Evolutionary conservation across 2,329 filamentous ascomycete genomes (phyloP).

Genomic region (Fonsecaea erecta): DNA sequence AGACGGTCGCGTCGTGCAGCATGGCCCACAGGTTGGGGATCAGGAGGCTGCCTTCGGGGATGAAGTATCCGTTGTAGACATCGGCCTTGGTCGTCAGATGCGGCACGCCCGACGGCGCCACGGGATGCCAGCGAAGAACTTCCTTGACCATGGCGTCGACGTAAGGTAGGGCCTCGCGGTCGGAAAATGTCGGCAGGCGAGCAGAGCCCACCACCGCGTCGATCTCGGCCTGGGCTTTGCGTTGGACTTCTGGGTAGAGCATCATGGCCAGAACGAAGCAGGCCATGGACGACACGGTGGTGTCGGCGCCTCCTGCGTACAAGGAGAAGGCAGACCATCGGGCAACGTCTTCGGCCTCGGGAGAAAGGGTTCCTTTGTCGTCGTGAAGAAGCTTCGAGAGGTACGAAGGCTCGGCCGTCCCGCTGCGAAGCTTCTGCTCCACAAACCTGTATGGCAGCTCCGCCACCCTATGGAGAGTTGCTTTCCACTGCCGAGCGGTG

Average conservation of each 20-base stretch:
- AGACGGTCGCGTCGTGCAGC: conserved; percentile 44
- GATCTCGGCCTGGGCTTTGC: conserved; percentile 51
- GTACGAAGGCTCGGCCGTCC: conserved; percentile 45
- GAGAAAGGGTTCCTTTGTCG: conserved; percentile 40
- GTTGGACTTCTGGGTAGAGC: conserved; percentile 56
- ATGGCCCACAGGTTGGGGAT: conserved; percentile 36
- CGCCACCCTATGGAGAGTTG: conserved; percentile 40
- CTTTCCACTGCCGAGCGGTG: conserved; percentile 46
- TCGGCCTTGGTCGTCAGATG: conserved; percentile 50
- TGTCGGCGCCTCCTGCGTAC: conserved; percentile 51
- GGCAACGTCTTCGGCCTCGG: conserved; percentile 42
- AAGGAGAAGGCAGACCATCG: conserved; percentile 52
- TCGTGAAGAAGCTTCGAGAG: conserved; percentile 48
- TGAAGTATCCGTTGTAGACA: conserved; percentile 54
- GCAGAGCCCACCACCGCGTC: conserved; percentile 48
- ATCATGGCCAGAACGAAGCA: conserved; percentile 59
- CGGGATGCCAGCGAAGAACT: conserved; percentile 44
- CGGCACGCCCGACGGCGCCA: conserved; percentile 43
- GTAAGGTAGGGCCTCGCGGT: conserved; percentile 46
- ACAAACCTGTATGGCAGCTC: conserved; percentile 53
- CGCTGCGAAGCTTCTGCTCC: conserved; percentile 46
- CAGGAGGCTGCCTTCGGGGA: conserved; percentile 51
- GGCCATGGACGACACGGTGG: conserved; percentile 49
- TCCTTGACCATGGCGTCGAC: conserved; percentile 49
- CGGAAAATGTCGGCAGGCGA: conserved; percentile 44